Percentiles rank a stretch among this genome's conserved stretches.
Evolutionary conservation across 2,329 filamentous ascomycete genomes (phyloP).

Genomic region (Fusarium beomiforme): DNA sequence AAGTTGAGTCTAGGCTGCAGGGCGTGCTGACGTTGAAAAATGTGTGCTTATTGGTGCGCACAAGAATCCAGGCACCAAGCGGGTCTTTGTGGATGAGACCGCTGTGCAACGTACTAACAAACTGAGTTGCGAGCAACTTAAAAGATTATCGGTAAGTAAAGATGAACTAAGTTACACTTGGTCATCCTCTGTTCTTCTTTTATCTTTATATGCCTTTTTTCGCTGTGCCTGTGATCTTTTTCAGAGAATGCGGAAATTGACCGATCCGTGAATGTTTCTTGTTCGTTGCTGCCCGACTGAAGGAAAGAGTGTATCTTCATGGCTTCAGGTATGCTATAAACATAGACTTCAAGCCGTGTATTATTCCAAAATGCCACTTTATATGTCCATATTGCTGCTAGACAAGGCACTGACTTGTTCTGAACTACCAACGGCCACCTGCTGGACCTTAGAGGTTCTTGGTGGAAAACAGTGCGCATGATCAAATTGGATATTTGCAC

Average conservation of each 20-base stretch:
- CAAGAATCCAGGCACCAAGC: conserved; percentile 23
- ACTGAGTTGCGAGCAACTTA: background rate
- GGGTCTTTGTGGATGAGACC: background rate
- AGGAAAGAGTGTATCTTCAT: no score
- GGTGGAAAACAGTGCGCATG: no score
- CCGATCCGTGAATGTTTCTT: background rate
- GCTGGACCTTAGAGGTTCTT: no score
- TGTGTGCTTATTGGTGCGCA: conserved; percentile 26
- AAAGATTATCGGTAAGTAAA: background rate
- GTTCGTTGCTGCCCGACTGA: no score
- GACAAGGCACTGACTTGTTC: no score
- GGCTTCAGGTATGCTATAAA: no score
- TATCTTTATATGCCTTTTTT: background rate
- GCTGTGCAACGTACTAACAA: background rate
- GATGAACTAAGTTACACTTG: background rate
- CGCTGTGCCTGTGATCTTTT: no score
- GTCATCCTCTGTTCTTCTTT: background rate
- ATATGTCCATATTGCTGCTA: no score
- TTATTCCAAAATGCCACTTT: no score
- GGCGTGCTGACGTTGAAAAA: background rate
- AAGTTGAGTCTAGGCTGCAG: conserved; percentile 13
- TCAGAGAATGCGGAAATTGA: background rate
- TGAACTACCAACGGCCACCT: no score
- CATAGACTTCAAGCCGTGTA: no score
- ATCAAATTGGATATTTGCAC: background rate